Evolutionary conservation across 768 basidiomycete species (phyloP), one percentile per base, ranked within the genome.

Genomic region (Boletus edulis): DNA sequence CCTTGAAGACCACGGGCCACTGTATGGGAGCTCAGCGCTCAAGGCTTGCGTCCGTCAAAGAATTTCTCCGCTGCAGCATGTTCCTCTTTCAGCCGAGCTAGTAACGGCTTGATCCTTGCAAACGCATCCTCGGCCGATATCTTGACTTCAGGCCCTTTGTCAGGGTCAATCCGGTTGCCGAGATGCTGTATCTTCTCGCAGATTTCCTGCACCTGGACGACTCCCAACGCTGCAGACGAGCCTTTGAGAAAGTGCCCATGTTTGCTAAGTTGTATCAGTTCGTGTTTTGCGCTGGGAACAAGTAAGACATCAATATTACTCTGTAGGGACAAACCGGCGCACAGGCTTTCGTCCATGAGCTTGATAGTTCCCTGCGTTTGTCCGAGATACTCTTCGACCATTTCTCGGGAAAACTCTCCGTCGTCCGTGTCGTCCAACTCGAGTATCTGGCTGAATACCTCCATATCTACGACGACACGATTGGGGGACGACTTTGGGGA

Each of bases 201-300:
- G 24, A 87, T 85, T 15, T 75, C 79, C 68, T 92, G 88, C 49
- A 99, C 94, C 59, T 82, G 82, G 54, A 74, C 73, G 31, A 95
- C 82, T 27, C 97, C 96, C 43, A 99, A 80, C 3, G 95, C 92
- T 29, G 95, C 95, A 13, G 94, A 96, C 3, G 95, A 98, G 45
- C 96, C 96, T 72, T 98, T 99, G 67, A 98, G 84, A 74, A 91
- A 99, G 73, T 99, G 96, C 0, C 95, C 97, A 11, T 89, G 78
- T 17, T 76, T 73, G 3, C 90, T 87, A 17, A 99, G 82, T 52
- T 80, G 68, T 11, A 64, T 60, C 11, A 96, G 81, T 60, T 94
- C 80, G 58, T 84, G 80, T 22, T 63, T 69, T 38, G 63, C 63
- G 57, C 90, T 92, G 69, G 46, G 18, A 34, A 34, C 31, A 44